Percentiles rank a stretch among this genome's conserved stretches.
Evolutionary conservation across 345 rosid species (phyloP).

Genomic region (Hibiscus trionum): DNA sequence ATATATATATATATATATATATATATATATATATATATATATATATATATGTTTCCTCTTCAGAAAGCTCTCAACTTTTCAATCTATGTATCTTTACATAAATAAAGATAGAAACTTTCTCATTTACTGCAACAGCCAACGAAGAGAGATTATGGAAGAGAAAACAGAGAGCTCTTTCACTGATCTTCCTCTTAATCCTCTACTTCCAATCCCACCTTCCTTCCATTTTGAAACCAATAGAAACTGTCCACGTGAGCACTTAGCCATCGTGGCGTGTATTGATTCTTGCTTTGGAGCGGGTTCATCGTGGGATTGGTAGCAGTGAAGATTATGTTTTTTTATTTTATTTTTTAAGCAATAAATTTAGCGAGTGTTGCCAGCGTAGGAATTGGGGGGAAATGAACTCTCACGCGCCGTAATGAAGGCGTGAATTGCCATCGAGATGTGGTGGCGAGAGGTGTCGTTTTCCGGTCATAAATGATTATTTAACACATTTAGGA

Average conservation of each 20-base stretch:
- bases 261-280: not conserved
- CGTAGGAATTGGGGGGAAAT: conserved; percentile 3
- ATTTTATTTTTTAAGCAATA: conserved; percentile 7
- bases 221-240: not conserved
- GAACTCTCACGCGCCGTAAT: conserved; percentile 17
- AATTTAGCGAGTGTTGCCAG: conserved; percentile 27
- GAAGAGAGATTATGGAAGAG: conserved; percentile 21
- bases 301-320: not conserved
- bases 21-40: not conserved
- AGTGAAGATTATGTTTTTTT: conserved; percentile 5
- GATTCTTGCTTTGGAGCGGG: not conserved
- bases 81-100: conserved; percentile 14
- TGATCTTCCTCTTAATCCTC: conserved; percentile 6
- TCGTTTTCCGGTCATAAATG: conserved; percentile 11
- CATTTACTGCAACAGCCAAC: conserved; percentile 25
- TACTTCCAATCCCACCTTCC: not conserved
- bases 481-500: conserved; percentile 12
- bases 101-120: conserved; percentile 7
- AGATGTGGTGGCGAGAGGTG: not conserved
- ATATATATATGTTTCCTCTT: not conserved
- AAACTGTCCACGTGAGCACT: not conserved
- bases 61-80: conserved; percentile 13
- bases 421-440: not conserved
- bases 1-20: not conserved
- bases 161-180: conserved; percentile 1